Base-by-base conservation (phyloP, 2,329 filamentous ascomycete species). In the Aspergillus ochraceus region DNA sequence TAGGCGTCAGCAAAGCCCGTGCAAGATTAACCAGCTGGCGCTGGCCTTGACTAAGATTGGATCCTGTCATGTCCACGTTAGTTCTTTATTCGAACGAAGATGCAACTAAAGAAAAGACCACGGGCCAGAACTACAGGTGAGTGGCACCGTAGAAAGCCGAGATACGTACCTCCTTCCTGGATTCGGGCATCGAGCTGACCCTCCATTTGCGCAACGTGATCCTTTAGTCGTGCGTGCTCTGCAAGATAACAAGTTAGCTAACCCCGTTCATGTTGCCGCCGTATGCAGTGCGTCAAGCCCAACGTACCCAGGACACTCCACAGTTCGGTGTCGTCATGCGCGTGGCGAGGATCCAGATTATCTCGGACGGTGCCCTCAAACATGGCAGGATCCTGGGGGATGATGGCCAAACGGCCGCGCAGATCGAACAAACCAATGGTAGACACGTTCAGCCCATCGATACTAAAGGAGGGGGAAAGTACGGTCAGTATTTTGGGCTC, bases 321-420 rank as follows among this genome's bases (percentile, higher is more conserved):
- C 36, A 99, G 83, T 74, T 98, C 95, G 5, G 93, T 97, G 76
- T 99, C 96, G 76, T 97, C 94, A 72, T 97, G 93, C 57, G 96
- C 91, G 74, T 97, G 91, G 29, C 90, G 91, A 24, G 96, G 96
- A 74, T 99, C 95, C 45, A 98, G 84, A 72, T 99, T 99, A 77
- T 99, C 95, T 66, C 95, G 87, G 64, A 99, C 86, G 9, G 90
- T 93, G 54, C 93, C 93, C 76, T 96, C 92, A 70, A 99, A 99
- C 62, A 99, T 86, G 64, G 94, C 94, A 30, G 95, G 94, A 77
- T 99, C 96, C 75, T 99, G 95, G 4, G 96, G 95, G 66, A 99
- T 99, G 71, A 99, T 99, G 57, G 95, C 94, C 52, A 99, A 83
- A 59, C 95, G 88, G 57, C 93, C 86, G 57, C 95, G 88, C 57